Percentiles rank a stretch among this genome's conserved stretches.
These are phyloP conservation scores for Clonostachys byssicola DNA, from an alignment of 2,329 filamentous ascomycete species.

Conservation along the genomic window DNA sequence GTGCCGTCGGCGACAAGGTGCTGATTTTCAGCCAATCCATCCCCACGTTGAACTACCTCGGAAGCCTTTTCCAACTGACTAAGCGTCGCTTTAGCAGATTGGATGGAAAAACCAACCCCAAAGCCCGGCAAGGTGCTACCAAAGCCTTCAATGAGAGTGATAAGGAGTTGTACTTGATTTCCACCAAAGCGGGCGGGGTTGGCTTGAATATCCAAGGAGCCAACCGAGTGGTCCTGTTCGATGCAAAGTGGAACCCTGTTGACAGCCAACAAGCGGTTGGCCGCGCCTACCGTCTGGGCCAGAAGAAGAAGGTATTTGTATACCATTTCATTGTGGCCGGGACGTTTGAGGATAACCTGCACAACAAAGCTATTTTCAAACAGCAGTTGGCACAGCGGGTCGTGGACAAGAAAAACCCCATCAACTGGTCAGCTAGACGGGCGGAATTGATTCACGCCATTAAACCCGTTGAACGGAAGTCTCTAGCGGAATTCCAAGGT, in stretches of 20 bases:
- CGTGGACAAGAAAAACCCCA: constrained; percentile 76
- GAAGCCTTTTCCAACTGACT: constrained; percentile 45
- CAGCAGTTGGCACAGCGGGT: constrained; percentile 73
- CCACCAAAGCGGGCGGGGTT: constrained; percentile 75
- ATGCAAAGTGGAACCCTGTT: constrained; percentile 76
- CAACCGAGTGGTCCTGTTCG: constrained; percentile 82
- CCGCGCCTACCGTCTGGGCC: constrained; percentile 80
- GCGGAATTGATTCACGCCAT: constrained; percentile 57
- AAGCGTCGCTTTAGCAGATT: constrained; percentile 52
- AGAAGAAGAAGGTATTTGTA: constrained; percentile 75
- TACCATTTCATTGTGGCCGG: constrained; percentile 78
- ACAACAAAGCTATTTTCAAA: constrained; percentile 78
- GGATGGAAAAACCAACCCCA: constrained; percentile 59
- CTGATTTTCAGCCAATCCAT: constrained; percentile 78
- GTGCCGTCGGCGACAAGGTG: constrained; percentile 62
- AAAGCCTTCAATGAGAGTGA: constrained; percentile 63
- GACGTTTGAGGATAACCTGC: constrained; percentile 72
- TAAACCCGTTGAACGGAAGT: constrained; percentile 41
- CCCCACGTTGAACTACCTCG: constrained; percentile 65
- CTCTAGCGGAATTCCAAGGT: constrained; percentile 48
- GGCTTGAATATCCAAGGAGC: constrained; percentile 82
- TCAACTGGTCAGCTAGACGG: constrained; percentile 58
- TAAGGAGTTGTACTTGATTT: constrained; percentile 70
- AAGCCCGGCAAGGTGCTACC: constrained; percentile 55
- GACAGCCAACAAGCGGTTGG: constrained; percentile 85